Evolutionary conservation across 306 rosid species (phyloP).

Genomic region (Glycine soja): DNA sequence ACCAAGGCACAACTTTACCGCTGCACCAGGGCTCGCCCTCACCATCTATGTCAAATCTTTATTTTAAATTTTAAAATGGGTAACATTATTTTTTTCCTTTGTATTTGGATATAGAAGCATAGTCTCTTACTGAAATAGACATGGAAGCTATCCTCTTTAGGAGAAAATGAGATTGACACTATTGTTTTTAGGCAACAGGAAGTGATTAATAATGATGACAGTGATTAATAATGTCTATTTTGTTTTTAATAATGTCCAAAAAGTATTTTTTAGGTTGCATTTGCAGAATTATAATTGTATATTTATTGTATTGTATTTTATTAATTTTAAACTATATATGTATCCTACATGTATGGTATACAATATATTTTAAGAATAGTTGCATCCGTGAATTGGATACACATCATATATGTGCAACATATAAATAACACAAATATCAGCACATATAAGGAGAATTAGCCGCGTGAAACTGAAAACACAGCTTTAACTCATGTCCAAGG

Average conservation of each 20-base stretch:
- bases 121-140: background rate
- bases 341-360: background rate
- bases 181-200: background rate
- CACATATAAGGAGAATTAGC: conserved; percentile 14
- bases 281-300: background rate
- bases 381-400: background rate
- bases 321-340: background rate
- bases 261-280: background rate
- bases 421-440: conserved; percentile 17
- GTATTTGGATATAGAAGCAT: background rate
- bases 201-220: background rate
- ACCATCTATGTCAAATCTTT: background rate
- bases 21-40: too few species aligned
- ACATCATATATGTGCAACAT: background rate
- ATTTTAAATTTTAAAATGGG: background rate
- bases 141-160: background rate
- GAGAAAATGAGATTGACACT: background rate
- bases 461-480: background rate
- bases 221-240: background rate
- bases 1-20: too few species aligned
- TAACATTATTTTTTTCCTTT: background rate
- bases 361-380: background rate
- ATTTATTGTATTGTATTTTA: background rate
- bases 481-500: background rate
- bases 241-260: background rate